Base-by-base conservation (phyloP, 352 stramenopile species). In the Phytopythium mirpurense region DNA sequence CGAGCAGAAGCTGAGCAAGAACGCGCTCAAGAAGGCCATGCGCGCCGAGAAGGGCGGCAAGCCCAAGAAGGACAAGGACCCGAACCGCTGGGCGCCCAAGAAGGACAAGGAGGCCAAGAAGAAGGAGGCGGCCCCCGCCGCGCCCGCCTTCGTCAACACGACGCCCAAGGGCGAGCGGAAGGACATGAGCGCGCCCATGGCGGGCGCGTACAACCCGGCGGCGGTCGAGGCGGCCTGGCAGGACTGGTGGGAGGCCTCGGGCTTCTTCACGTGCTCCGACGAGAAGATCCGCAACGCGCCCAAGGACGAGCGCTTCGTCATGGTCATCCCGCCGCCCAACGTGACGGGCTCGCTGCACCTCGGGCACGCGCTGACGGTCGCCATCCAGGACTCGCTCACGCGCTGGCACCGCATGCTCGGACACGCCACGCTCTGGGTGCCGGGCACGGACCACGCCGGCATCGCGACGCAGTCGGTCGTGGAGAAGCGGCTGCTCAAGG, bases 381-480 rank as follows among this genome's bases (percentile, higher is more conserved):
- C 97, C 34, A 88, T 99, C 59, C 87, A 98, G 83, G 97, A 99
- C 78, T 88, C 97, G 29, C 74, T 99, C 48, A 93, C 96, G 26
- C 83, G 97, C 34, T 99, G 97, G 86, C 93, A 99, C 82, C 90
- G 96, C 27, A 99, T 99, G 98, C 79, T 96, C 21, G 98, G 97
- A 19, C 83, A 97, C 57, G 91, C 95, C 29, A 98, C 97, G n/a
- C 68, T 98, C 11, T 99, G 96, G 96, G 82, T 99, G 21, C 98
- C 97, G 0, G 97, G 96, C 62, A 94, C 87, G 44, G 98, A 99
- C 68, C 98, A 99, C 78, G 98, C 98, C 0, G 97, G 98, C 32
- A 99, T 99, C 56, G 97, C 97, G 0, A 99, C 97, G 7, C 98
- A 99, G 67, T 83, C 82, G 24, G 86, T 96, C 15, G 89, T 97